These are phyloP conservation scores for Viola odorata DNA, from an alignment of 345 rosid species.

Conservation along the genomic window DNA sequence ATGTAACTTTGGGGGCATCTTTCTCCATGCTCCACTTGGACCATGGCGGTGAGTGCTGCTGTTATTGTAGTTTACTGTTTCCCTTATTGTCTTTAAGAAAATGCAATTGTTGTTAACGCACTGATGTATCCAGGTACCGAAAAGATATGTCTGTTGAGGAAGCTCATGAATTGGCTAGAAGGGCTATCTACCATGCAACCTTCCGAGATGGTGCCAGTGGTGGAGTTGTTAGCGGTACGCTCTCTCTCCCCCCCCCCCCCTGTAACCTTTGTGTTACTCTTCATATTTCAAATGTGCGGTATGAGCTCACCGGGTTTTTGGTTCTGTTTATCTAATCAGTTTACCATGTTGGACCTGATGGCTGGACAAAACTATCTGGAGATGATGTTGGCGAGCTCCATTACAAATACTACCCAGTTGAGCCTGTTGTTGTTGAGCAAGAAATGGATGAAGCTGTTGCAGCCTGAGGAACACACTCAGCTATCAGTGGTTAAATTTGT, in stretches of 20 bases:
- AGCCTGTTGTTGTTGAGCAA: constrained; percentile 58
- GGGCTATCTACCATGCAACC: constrained; percentile 97
- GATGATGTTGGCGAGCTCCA: constrained; percentile 97
- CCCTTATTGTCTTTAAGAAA: neutral
- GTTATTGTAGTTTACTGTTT: neutral
- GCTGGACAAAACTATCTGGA: constrained; percentile 96
- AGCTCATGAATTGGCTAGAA: constrained; percentile 91
- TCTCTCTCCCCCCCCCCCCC: constrained; percentile 15
- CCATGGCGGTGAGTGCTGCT: neutral
- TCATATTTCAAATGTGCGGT: neutral
- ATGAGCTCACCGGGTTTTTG: neutral
- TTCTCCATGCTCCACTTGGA: neutral
- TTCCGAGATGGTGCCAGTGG: constrained; percentile 99
- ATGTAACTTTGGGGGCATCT: no score
- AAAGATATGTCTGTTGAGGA: constrained; percentile 83
- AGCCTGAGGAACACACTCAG: neutral
- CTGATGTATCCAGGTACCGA: constrained; percentile 45
- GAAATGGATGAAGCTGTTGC: constrained; percentile 72
- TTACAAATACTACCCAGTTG: constrained; percentile 70
- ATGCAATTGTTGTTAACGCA: neutral
- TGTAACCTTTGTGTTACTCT: neutral
- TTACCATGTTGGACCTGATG: constrained; percentile 83
- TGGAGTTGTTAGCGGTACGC: constrained; percentile 94
- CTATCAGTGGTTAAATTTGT: no score
- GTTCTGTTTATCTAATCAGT: constrained; percentile 37